These are phyloP conservation scores for Orbilia ellipsospora DNA, from an alignment of 2,329 filamentous ascomycete species.

Conservation along the genomic window DNA sequence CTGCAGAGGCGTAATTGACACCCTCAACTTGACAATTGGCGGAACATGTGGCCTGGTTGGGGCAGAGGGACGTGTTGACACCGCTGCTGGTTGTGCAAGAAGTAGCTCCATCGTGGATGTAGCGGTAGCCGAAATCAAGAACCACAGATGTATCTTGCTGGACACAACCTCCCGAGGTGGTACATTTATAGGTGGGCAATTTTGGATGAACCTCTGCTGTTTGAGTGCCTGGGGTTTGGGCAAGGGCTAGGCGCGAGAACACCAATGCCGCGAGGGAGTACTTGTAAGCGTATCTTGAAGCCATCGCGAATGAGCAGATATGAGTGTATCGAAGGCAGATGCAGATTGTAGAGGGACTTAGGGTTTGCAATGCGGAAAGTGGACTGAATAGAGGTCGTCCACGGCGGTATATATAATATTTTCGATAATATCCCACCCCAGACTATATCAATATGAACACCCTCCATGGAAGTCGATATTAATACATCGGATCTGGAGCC, in stretches of 20 bases:
- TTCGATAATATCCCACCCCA: not conserved
- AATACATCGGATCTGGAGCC: not conserved
- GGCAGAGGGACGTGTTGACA: conserved; percentile 25
- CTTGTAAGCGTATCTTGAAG: conserved; percentile 25
- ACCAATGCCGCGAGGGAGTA: conserved; percentile 23
- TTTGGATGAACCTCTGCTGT: conserved; percentile 62
- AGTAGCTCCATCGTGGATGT: conserved; percentile 59
- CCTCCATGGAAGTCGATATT: not conserved
- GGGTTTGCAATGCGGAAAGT: too few relatives aligned
- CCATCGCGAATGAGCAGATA: conserved; percentile 11
- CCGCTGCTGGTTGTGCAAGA: conserved; percentile 22
- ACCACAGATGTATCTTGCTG: conserved; percentile 62
- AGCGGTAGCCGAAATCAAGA: conserved; percentile 61
- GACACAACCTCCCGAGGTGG: conserved; percentile 62
- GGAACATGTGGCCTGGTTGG: conserved; percentile 40
- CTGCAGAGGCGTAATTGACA: conserved; percentile 35
- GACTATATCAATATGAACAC: not conserved
- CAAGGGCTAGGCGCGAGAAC: conserved; percentile 27
- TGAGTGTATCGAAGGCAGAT: not conserved
- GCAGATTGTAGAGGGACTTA: not conserved
- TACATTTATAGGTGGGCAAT: conserved; percentile 63
- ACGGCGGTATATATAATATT: conserved; percentile 16
- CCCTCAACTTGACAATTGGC: conserved; percentile 32
- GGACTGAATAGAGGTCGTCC: not conserved
- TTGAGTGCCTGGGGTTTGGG: conserved; percentile 28